phyloP scores from a whole-genome alignment of 2,329 filamentous ascomycete genomes.

The Colletotrichum siamense region DNA sequence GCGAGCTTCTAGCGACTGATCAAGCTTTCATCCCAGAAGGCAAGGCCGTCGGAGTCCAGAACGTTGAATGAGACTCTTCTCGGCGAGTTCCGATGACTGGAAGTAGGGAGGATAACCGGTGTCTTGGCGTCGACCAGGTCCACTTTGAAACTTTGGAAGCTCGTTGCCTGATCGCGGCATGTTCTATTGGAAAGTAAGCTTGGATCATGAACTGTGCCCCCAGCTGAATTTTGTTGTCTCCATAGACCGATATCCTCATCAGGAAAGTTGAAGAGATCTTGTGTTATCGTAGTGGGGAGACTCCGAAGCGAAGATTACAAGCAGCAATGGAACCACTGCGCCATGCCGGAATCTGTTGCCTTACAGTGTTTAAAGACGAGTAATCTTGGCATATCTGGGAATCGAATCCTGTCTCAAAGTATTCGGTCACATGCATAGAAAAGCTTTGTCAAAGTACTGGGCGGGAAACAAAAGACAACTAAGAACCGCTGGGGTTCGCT shows the following conservation, averaged over 20 bases:
- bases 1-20: not conserved
- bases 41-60: not conserved
- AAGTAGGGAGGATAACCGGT: accelerated
- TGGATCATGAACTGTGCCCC: not conserved
- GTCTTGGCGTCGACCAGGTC: not conserved
- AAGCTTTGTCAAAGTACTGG: not conserved
- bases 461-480: not conserved
- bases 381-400: not conserved
- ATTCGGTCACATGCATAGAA: not conserved
- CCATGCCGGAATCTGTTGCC: not conserved
- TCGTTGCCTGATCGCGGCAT: not conserved
- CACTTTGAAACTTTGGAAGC: not conserved
- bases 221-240: not conserved
- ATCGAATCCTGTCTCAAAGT: not conserved
- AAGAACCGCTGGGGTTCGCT: not conserved
- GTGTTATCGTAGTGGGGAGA: not conserved
- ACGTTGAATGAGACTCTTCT: not conserved
- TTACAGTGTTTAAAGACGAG: not conserved
- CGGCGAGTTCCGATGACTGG: not conserved
- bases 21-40: not conserved
- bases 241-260: not conserved
- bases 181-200: not conserved
- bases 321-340: not conserved
- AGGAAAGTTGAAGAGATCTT: not conserved
- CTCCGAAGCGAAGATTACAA: not conserved